Evolutionary conservation across 1,139 yeast genomes (phyloP).

Genomic region (Saccharomyces pastorianus): DNA sequence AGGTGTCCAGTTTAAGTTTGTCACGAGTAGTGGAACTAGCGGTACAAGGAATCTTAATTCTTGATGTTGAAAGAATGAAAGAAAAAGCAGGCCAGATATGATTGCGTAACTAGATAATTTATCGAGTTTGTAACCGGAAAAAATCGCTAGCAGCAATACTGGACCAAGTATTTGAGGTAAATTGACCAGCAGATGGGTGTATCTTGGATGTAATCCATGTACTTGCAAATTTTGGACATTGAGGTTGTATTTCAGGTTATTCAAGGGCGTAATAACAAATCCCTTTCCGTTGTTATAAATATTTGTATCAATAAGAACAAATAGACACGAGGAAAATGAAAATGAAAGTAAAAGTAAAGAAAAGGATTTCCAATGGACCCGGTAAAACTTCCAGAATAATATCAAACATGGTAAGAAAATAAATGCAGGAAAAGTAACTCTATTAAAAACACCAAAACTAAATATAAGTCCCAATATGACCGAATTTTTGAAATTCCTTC

Average conservation of each 20-base stretch:
- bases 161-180: constrained; percentile 83
- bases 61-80: constrained; percentile 82
- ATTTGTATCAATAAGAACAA: constrained; percentile 52
- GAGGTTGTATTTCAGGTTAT: constrained; percentile 67
- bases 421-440: constrained; percentile 78
- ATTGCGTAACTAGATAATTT: constrained; percentile 50
- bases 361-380: constrained; percentile 19
- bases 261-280: constrained; percentile 61
- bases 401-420: constrained; percentile 52
- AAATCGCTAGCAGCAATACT: constrained; percentile 38
- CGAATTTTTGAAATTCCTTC: constrained; percentile 18
- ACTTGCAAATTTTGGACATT: constrained; percentile 47
- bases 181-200: constrained; percentile 66
- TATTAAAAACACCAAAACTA: constrained; percentile 68
- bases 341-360: constrained; percentile 32
- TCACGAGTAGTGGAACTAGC: constrained; percentile 58
- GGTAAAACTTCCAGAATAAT: constrained; percentile 33
- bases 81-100: constrained; percentile 49
- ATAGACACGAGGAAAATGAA: constrained; percentile 32
- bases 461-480: constrained; percentile 45
- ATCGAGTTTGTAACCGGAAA: constrained; percentile 4
- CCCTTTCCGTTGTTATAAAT: constrained; percentile 18
- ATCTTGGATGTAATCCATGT: constrained; percentile 81
- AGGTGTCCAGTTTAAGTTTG: constrained; percentile 16
- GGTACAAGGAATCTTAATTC: constrained; percentile 83